phyloP scores from a whole-genome alignment of 2,329 filamentous ascomycete species.

The Penicillium griseofulvum region DNA sequence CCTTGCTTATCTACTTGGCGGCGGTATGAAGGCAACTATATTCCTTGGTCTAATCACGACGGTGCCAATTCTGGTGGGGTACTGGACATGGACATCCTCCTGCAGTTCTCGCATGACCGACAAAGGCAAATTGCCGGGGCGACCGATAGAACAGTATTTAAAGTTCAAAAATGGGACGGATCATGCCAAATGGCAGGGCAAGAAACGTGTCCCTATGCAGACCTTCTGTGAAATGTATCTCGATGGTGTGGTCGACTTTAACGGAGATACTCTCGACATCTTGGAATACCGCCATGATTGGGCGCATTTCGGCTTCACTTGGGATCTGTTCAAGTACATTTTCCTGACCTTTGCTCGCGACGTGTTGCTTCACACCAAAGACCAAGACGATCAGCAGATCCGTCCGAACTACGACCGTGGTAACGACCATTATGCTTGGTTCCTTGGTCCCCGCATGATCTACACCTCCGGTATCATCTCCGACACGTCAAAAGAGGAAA shows the following conservation, averaged over 20 bases:
- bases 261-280: constrained; percentile 33
- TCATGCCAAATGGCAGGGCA: constrained; percentile 22
- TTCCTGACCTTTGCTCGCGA: constrained; percentile 30
- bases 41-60: too few species aligned
- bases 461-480: constrained; percentile 36
- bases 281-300: constrained; percentile 37
- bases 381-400: constrained; percentile 35
- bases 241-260: constrained; percentile 34
- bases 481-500: constrained; percentile 29
- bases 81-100: constrained; percentile 21
- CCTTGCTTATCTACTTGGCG: too few species aligned
- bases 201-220: constrained; percentile 29
- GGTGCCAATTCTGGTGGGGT: constrained; percentile 15
- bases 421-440: constrained; percentile 36
- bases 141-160: constrained; percentile 27
- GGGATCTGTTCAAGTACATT: constrained; percentile 31
- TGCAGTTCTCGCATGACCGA: constrained; percentile 21
- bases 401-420: constrained; percentile 34
- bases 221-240: constrained; percentile 33
- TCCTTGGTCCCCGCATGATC: constrained; percentile 37
- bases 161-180: constrained; percentile 29
- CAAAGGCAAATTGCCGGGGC: constrained; percentile 25
- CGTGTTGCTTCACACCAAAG: constrained; percentile 29
- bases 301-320: constrained; percentile 33
- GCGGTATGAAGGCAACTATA: too few species aligned